phyloP scores from a whole-genome alignment of 1,284 basidiomycete species.

The Rhodotorula sp. region DNA sequence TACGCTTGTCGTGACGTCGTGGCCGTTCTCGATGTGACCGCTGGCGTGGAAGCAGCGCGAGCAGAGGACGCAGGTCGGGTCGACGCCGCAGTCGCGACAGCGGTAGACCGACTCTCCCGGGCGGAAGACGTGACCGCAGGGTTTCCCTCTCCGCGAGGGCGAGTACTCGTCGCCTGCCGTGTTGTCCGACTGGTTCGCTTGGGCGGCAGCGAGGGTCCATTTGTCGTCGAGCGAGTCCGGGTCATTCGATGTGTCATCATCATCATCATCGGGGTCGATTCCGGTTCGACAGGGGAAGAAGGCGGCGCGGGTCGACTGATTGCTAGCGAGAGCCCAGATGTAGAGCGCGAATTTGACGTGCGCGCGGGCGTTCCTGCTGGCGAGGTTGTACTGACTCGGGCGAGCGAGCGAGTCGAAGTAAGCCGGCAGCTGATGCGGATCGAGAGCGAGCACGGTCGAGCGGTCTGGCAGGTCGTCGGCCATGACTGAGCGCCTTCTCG shows the following conservation, averaged over 20 bases:
- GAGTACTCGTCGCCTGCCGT: conserved; percentile 18
- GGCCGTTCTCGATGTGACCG: conserved; percentile 63
- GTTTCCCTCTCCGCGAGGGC: conserved; percentile 21
- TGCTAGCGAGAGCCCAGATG: conserved; percentile 2
- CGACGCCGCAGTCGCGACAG: conserved; percentile 75
- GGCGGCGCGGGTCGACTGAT: neutral
- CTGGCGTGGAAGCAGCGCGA: conserved; percentile 81
- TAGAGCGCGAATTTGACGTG: conserved; percentile 8
- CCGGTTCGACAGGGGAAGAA: neutral
- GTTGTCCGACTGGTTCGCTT: neutral
- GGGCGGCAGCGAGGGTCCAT: conserved; percentile 15
- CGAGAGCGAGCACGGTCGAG: neutral
- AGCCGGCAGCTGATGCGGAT: neutral
- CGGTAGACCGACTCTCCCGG: conserved; percentile 46
- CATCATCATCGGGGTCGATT: neutral
- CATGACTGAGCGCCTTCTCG: neutral
- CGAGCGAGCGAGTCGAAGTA: conserved; percentile 15
- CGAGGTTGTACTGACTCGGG: conserved; percentile 1
- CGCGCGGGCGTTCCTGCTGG: neutral
- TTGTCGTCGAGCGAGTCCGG: conserved; percentile 5
- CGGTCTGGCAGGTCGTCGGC: neutral
- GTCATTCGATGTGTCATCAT: conserved; percentile 3
- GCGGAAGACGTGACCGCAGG: conserved; percentile 46
- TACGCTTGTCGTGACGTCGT: conserved; percentile 88
- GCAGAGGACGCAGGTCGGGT: conserved; percentile 84